A percentile compares a stretch with the other conserved stretches of the same genome.
Conservation (phyloP, 2,329 filamentous ascomycete genomes). For the Botrytis pseudocinerea region DNA sequence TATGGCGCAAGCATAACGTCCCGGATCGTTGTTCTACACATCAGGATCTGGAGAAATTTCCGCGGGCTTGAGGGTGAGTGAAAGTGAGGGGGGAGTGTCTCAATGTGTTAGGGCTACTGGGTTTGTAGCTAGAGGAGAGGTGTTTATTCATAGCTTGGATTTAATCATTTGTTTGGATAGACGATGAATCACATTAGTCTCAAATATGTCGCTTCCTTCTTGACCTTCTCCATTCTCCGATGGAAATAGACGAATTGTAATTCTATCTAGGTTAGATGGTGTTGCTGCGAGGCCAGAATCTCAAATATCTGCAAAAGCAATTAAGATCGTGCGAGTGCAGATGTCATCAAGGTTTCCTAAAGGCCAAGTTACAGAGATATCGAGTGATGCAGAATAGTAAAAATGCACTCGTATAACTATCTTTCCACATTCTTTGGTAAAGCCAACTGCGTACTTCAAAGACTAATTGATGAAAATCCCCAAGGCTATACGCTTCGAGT, state of each 20-base stretch:
- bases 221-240: not conserved
- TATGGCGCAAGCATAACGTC: not conserved
- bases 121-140: not conserved
- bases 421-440: not conserved
- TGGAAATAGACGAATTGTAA: no score
- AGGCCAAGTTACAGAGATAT: not conserved
- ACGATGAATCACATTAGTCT: not conserved
- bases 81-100: not conserved
- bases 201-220: not conserved
- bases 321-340: not conserved
- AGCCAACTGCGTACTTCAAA: not conserved
- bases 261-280: not conserved
- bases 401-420: not conserved
- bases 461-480: not conserved
- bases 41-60: not conserved
- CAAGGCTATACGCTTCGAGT: not conserved
- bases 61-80: not conserved
- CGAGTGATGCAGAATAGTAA: not conserved
- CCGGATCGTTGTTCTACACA: not conserved
- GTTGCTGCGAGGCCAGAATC: not conserved
- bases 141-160: not conserved
- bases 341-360: not conserved
- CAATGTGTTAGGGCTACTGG: no score
- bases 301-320: not conserved
- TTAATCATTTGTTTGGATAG: not conserved